Evolutionary conservation across 148 eudicot species (phyloP), one percentile per base, ranked within the genome.

Genomic region (Gaultheria prostrata): DNA sequence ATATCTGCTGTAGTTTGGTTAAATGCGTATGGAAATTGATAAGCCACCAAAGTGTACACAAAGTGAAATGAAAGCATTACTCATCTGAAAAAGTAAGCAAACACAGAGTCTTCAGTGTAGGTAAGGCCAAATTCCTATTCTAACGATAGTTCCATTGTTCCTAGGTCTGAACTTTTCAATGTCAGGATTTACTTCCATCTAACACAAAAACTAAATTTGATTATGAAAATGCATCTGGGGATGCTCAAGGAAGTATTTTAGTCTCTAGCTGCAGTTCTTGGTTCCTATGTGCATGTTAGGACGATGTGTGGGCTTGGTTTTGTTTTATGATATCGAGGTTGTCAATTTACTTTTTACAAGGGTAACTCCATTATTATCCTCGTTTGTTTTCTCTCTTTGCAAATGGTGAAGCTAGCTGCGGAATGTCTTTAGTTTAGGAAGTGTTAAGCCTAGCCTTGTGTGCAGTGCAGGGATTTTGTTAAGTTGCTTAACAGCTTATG

Each of bases 61-160:
- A 9, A 57, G 11, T 35, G 81, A 53, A 54, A 57, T 20, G 35
- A 80, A 80, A 80, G 50, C 53, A 80, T 32, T 53, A 18, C n/a
- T 28, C 12, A 20, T 78, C 24, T 7, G 43, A 35, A 76, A 76
- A 11, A 26, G 12, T 28, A 77, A 53, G 43, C 21, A 51, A 28
- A 77, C 8, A 6, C 80, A 28, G 15, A 30, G 63, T 12, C 12
- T 30, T 48, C n/a, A 28, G 21, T 14, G 24, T 6, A 7, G 14
- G 39, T 8, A 45, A 17, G 67, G 54, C 54, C 21, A 54, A 32
- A 7, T 28, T 67, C 18, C 0, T 6, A 67, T 67, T 28, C 35
- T 65, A 28, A 30, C 0, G 7, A 13, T 28, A 13, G 35, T 28
- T 67, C 72, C 72, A 67, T 67, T 4, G 18, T 67, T 67, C 71